Evolutionary conservation across 2,329 filamentous ascomycete genomes (phyloP), one percentile per base, ranked within the genome.

Genomic region (Cladophialophora chaetospira): DNA sequence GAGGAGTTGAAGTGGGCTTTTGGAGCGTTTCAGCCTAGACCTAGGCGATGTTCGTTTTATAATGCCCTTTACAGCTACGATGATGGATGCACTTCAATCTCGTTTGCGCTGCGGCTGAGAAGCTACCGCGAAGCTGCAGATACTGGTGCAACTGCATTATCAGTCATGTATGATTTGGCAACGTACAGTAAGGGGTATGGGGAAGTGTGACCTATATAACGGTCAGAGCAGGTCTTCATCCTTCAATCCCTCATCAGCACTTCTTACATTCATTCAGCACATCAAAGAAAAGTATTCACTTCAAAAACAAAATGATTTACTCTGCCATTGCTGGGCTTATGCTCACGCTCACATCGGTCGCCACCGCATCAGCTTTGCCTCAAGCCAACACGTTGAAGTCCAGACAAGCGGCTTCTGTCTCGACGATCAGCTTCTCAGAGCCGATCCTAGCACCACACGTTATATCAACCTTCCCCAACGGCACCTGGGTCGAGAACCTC

Each of bases 401-500:
- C 45, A 48, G 45, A 48, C 45, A 48, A 35, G 45, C 45, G 17
- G 28, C 45, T 48, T 48, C 45, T 5, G 17, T 48, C 45, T 48
- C 45, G 45, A 48, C 45, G 25, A 48, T 48, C 19, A 31, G 6
- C 28, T 48, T 48, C 45, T 48, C 45, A 15, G 28, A 29, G 11
- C 45, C 45, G 45, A 48, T 48, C n/a, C 45, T 48, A 17, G 31
- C 28, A 31, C 45, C 45, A 28, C 26, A 48, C 31, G 45, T 48
- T 48, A 48, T 48, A 48, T 48, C 31, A 35, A 48, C 45, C 26
- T 48, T 48, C 45, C 45, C 45, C 45, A 45, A 45, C 42, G 54
- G 54, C 28, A 57, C 48, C 15, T 65, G 61, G 61, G 38, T 62
- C n/a, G 71, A 74, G 45, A 74, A 73, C 60, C 63, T 73, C 17